Evolutionary conservation across 345 rosid genomes (phyloP).

Genomic region (Syzygium jambos): DNA sequence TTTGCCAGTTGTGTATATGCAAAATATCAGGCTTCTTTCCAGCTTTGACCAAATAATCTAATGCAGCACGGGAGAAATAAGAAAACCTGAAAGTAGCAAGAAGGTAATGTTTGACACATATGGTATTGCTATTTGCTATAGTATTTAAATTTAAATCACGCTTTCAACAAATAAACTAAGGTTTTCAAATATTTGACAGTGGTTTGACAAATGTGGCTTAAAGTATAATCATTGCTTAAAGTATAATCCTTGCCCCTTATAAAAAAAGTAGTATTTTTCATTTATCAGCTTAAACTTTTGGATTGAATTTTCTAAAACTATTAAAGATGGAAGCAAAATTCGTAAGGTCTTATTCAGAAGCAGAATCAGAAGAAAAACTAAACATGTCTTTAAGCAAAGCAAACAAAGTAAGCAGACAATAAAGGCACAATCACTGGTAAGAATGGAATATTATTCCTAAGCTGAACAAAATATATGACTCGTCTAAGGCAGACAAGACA

Average conservation of each 20-base stretch:
- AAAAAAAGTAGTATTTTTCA: not conserved
- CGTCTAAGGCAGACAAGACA: not conserved
- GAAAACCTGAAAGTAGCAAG: conserved; percentile 41
- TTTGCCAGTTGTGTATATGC: conserved; percentile 83
- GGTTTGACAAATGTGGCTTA: not conserved
- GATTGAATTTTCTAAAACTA: not conserved
- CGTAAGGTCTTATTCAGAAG: not conserved
- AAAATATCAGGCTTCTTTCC: conserved; percentile 85
- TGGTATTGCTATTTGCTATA: not conserved
- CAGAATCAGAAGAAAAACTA: not conserved
- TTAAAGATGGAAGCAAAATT: not conserved
- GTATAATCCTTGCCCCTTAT: not conserved
- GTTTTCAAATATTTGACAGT: not conserved
- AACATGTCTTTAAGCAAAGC: not conserved
- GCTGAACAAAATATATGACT: not conserved
- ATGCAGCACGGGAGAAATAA: conserved; percentile 83
- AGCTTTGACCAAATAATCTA: conserved; percentile 73
- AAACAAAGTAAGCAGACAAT: not conserved
- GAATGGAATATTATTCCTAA: not conserved
- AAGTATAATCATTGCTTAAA: not conserved
- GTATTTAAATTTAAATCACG: not conserved
- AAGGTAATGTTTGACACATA: not conserved
- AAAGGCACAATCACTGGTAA: not conserved
- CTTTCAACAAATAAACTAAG: not conserved
- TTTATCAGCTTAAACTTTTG: not conserved